Evolutionary conservation across 495 filamentous ascomycete genomes (phyloP), one percentile per base, ranked within the genome.

Genomic region (Apodospora peruviana): DNA sequence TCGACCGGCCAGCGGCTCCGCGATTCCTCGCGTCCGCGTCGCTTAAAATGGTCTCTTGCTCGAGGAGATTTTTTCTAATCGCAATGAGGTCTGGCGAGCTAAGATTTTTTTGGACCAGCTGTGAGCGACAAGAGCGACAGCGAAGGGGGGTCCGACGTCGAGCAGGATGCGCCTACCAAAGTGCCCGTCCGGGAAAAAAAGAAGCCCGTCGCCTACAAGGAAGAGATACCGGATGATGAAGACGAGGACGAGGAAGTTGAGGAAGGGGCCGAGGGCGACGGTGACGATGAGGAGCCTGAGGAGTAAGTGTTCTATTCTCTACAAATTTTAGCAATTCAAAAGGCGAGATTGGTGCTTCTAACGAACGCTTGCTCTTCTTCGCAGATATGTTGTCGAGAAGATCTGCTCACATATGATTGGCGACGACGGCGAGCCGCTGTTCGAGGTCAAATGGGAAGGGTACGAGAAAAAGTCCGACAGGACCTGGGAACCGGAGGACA

Each of bases 401-500:
- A 84, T 84, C 45, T 54, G 70, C 43, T 65, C 60, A 35, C 80
- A 84, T 45, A 64, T 72, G 25, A 65, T 80, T 11, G 70, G 74
- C 19, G 64, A 68, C 5, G 60, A 76, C 58, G 71, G 67, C 12
- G 45, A 65, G 29, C 48, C 78, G 0, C 68, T 65, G 24, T 80
- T 74, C 48, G 67, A 75, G 25, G 74, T 83, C 21, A 83, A 84
- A 50, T 84, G 80, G 80, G 77, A 81, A 47, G 79, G 79, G 1
- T 83, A 77, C 47, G 78, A 82, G 17, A 76, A 77, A 39, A 76
- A 77, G 48, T 59, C 67, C 0, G 80, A 84, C 49, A 60, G 69
- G 59, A 83, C 79, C 0, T 83, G 79, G 79, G 80, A 84, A 52
- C 73, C 77, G 0, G 78, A 83, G 45, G 76, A 76, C 27, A 80